These are phyloP conservation scores for Citrus sp. DNA, from an alignment of 345 rosid species.

Conservation along the genomic window DNA sequence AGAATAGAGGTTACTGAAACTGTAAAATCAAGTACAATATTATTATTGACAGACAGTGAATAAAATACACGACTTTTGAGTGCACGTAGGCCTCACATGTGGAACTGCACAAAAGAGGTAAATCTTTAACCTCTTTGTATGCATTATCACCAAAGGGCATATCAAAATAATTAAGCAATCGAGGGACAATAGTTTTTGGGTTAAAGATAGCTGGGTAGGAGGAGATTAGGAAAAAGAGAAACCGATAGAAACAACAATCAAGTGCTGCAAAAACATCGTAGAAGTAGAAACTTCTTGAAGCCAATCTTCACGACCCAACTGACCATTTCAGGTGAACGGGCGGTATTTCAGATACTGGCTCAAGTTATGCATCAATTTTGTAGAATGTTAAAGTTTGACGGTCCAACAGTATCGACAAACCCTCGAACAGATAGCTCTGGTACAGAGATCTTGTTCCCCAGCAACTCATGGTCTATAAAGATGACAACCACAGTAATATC, in stretches of 20 bases:
- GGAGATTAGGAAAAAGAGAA: background rate
- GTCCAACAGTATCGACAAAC: slow-evolving; percentile 54
- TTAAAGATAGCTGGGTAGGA: background rate
- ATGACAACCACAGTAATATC: slow-evolving; percentile 87
- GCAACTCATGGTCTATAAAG: slow-evolving; percentile 63
- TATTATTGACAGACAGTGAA: background rate
- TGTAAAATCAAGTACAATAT: background rate
- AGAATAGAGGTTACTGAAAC: background rate
- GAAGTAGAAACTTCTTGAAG: slow-evolving; percentile 9
- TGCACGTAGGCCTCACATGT: background rate
- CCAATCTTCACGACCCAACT: background rate
- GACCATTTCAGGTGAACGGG: slow-evolving; percentile 7
- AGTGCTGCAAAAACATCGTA: background rate
- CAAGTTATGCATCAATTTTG: slow-evolving; percentile 29
- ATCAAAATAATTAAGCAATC: background rate
- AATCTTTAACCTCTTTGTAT: background rate
- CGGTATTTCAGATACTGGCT: slow-evolving; percentile 17
- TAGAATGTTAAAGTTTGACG: slow-evolving; percentile 61
- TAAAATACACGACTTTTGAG: slow-evolving; percentile 1
- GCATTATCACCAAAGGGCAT: slow-evolving; percentile 5
- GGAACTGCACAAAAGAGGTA: background rate
- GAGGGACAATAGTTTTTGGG: background rate
- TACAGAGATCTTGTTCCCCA: slow-evolving; percentile 33
- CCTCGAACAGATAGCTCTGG: slow-evolving; percentile 71
- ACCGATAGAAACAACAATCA: slow-evolving; percentile 3